Conservation (phyloP, 495 filamentous ascomycete species). For the Lasiosphaeria ovina region DNA sequence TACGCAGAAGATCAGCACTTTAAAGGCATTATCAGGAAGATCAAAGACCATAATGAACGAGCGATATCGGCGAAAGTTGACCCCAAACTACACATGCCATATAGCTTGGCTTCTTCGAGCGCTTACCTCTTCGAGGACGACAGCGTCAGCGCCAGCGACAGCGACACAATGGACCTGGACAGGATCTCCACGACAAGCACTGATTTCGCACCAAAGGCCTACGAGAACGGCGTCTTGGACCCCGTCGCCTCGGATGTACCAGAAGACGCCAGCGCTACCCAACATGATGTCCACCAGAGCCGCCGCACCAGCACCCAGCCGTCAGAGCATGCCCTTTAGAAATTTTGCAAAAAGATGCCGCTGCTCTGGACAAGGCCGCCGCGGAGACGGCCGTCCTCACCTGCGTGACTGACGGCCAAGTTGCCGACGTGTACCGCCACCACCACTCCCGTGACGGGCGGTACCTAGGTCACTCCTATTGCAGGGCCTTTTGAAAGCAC, state of each 20-base stretch:
- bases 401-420: slow-evolving; percentile 10
- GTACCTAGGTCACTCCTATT: too few species aligned
- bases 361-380: slow-evolving; percentile 9
- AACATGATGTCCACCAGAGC: neutral
- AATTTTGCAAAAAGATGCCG: slow-evolving; percentile 2
- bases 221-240: slow-evolving; percentile 14
- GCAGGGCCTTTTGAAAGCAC: too few species aligned
- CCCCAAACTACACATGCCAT: too few species aligned
- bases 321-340: slow-evolving; percentile 9
- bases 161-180: slow-evolving; percentile 1
- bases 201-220: slow-evolving; percentile 4
- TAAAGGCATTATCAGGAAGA: too few species aligned
- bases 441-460: slow-evolving; percentile 4
- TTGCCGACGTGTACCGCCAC: slow-evolving; percentile 4
- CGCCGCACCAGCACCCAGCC: slow-evolving; percentile 13
- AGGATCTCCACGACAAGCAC: slow-evolving; percentile 3
- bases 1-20: too few species aligned
- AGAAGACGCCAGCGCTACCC: neutral
- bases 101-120: too few species aligned
- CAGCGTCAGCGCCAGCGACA: too few species aligned
- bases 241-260: slow-evolving; percentile 6
- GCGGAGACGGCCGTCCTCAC: slow-evolving; percentile 10
- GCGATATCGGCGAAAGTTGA: too few species aligned
- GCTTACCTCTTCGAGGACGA: slow-evolving; percentile 10
- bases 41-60: too few species aligned